Evolutionary conservation across 164 flowering plant genomes (phyloP).

Genomic region (Houttuynia cordata): DNA sequence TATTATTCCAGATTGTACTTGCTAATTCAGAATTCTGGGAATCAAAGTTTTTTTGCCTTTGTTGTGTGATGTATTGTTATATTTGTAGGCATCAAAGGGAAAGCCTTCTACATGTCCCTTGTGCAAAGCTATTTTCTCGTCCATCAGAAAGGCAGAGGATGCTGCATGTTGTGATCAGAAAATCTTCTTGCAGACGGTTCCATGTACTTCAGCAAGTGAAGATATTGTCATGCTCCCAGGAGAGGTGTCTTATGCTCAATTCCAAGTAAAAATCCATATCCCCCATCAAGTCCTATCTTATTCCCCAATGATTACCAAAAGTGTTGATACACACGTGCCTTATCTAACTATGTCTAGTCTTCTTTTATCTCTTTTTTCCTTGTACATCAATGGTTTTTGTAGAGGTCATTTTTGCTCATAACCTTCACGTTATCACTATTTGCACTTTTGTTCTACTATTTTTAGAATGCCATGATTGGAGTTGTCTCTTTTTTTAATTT

Average conservation of each 20-base stretch:
- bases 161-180: slow-evolving; percentile 65
- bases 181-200: slow-evolving; percentile 83
- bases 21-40: neutral
- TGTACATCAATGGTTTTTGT: no score
- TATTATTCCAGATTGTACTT: neutral
- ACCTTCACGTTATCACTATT: neutral
- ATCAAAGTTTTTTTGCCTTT: neutral
- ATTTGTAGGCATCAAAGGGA: slow-evolving; percentile 42
- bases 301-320: no score
- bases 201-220: slow-evolving; percentile 21
- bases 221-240: slow-evolving; percentile 36
- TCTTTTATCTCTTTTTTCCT: no score
- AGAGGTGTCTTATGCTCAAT: slow-evolving; percentile 9
- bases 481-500: no score
- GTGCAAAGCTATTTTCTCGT: slow-evolving; percentile 68
- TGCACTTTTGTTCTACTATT: neutral
- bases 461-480: no score
- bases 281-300: no score
- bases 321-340: no score
- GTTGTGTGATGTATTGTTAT: neutral
- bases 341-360: no score
- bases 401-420: no score
- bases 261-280: neutral
- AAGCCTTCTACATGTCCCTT: slow-evolving; percentile 71
- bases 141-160: slow-evolving; percentile 64